These are phyloP conservation scores for Wallacemonas sp. DNA, from an alignment of 208 protist species.

Conservation along the genomic window DNA sequence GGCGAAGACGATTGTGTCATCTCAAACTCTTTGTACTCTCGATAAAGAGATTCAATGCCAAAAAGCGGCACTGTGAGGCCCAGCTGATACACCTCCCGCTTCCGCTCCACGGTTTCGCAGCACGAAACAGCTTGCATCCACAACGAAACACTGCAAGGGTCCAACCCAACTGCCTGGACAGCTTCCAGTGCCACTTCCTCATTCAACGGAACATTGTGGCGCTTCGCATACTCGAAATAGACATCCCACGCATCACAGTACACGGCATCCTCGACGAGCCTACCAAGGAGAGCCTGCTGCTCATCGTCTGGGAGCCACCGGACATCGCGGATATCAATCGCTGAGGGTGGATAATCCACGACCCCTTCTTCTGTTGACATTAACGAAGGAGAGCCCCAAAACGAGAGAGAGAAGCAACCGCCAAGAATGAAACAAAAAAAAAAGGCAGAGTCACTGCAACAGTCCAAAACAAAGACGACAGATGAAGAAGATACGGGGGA, in stretches of 20 bases:
- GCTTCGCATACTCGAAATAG: conserved; percentile 67
- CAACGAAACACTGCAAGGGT: conserved; percentile 64
- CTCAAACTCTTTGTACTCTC: conserved; percentile 45
- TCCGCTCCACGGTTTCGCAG: conserved; percentile 29
- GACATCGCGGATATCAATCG: conserved; percentile 46
- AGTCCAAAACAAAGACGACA: neutral
- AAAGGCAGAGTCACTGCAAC: too few species aligned
- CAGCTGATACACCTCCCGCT: conserved; percentile 61
- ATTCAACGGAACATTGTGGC: conserved; percentile 37
- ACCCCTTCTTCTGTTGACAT: conserved; percentile 19
- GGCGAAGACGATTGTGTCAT: neutral
- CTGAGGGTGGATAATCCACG: conserved; percentile 40
- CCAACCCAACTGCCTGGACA: conserved; percentile 69
- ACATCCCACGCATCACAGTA: conserved; percentile 80
- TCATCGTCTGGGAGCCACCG: conserved; percentile 42
- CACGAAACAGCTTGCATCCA: conserved; percentile 56
- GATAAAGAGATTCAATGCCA: conserved; percentile 29
- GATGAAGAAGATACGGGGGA: neutral
- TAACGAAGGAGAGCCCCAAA: conserved; percentile 10
- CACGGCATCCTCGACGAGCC: conserved; percentile 64
- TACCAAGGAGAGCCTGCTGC: conserved; percentile 40
- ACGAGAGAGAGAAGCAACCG: conserved; percentile 15
- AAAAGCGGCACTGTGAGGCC: conserved; percentile 71
- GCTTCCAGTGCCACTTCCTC: conserved; percentile 63
- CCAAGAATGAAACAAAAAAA: conserved; percentile 3